phyloP scores from a whole-genome alignment of 768 basidiomycete genomes.

The Psilocybe subaeruginosa region DNA sequence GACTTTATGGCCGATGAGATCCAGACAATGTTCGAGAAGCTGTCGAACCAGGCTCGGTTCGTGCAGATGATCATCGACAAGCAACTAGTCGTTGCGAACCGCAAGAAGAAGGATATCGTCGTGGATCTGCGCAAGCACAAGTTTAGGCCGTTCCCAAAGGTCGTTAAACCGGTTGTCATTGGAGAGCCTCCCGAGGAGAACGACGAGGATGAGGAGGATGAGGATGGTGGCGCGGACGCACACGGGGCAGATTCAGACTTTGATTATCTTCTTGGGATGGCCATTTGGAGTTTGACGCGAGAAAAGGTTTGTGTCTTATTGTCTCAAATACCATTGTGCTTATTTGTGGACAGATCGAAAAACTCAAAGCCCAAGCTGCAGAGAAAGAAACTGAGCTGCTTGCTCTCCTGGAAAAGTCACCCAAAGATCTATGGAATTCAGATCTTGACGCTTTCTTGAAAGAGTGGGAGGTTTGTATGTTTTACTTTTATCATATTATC shows the following conservation, averaged over 20 bases:
- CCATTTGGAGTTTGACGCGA: constrained; percentile 92
- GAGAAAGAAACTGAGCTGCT: constrained; percentile 86
- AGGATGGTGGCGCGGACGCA: constrained; percentile 48
- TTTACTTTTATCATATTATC: neutral
- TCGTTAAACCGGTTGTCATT: constrained; percentile 62
- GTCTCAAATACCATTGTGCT: neutral
- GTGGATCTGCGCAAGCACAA: constrained; percentile 78
- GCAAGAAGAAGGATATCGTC: constrained; percentile 88
- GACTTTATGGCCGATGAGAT: constrained; percentile 85
- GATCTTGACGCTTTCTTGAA: constrained; percentile 85
- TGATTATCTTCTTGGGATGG: constrained; percentile 94
- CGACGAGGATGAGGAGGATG: constrained; percentile 47
- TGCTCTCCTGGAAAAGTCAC: constrained; percentile 72
- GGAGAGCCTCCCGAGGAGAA: constrained; percentile 57
- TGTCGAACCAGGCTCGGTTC: constrained; percentile 95
- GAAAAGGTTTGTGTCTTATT: constrained; percentile 68
- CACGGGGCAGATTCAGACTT: constrained; percentile 58
- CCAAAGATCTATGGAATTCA: constrained; percentile 85
- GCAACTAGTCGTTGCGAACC: constrained; percentile 79
- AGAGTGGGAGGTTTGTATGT: constrained; percentile 77
- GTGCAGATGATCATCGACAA: constrained; percentile 94
- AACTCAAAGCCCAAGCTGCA: constrained; percentile 74
- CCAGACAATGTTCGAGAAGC: constrained; percentile 76
- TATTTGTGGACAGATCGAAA: constrained; percentile 66
- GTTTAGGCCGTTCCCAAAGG: constrained; percentile 93